Evolutionary conservation across 1,139 yeast species (phyloP), one percentile per base, ranked within the genome.

Genomic region (Ogataea hybrid): DNA sequence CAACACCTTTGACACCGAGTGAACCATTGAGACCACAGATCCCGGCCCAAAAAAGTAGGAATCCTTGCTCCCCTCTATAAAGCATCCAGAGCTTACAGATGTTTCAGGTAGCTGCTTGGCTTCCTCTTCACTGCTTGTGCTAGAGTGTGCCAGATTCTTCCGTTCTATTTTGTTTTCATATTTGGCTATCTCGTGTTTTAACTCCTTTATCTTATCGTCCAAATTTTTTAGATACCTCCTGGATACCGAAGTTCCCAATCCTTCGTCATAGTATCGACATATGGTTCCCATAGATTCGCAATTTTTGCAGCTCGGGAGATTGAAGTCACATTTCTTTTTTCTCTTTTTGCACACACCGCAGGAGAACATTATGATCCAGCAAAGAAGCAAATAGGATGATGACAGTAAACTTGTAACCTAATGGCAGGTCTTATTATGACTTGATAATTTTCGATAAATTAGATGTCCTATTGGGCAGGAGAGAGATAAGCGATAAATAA

Each of bases 261-360:
- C 52, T 35, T 50, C 54, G 32, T 51, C 56, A 27, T 46, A 49
- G 25, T 42, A 50, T 18, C 44, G 50, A 34, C 54, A 51, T 2
- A 46, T 44, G 5, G 48, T 40, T 11, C 55, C 55, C 48, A 46
- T 46, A 2, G 44, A n/a, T n/a, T 37, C 39, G 35, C 55, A 51
- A 23, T 50, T 42, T 20, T 46, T 49, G 25, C 55, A 51, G 18
- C 50, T 49, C 5, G 54, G 56, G 3, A 51, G 36, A n/a, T 43
- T 39, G 17, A 48, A 48, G 27, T 51, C 54, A 25, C 56, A 51
- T 35, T 43, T 50, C 39, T 51, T 51, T 37, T 50, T 51, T 14
- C 54, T 34, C 35, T 49, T 51, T 16, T 43, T 46, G 39, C 56
- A 51, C 4, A 46, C 32, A 10, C 32, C 37, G 40, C 56, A 51